Conservation (phyloP, 2,329 filamentous ascomycete genomes). For the Aspergillus versicolor region DNA sequence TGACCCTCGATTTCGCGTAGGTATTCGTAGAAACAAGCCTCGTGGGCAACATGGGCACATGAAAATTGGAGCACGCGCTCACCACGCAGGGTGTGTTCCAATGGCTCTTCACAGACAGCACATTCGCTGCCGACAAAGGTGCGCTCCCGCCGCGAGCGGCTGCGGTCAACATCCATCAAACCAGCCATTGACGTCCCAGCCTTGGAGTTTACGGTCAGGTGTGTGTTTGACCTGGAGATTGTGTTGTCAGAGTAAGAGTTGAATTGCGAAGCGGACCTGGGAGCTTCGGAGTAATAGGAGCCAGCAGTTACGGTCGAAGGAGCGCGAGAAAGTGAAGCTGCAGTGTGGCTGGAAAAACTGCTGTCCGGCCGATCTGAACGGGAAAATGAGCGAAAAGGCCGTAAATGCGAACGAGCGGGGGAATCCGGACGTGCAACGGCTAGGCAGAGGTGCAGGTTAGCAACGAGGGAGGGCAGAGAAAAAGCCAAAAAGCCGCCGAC, state of each 20-base stretch:
- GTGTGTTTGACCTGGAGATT: constrained; percentile 18
- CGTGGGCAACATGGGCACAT: constrained; percentile 94
- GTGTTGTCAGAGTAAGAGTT: constrained; percentile 27
- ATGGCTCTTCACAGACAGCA: constrained; percentile 91
- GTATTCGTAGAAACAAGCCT: constrained; percentile 98
- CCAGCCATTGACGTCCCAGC: constrained; percentile 55
- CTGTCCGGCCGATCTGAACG: constrained; percentile 32
- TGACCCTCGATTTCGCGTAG: constrained; percentile 93
- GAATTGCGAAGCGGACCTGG: constrained; percentile 18
- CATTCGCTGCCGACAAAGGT: constrained; percentile 96
- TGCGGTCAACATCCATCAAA: constrained; percentile 72
- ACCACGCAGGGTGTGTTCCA: constrained; percentile 91
- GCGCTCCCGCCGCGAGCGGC: constrained; percentile 78
- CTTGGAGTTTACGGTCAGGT: constrained; percentile 38
- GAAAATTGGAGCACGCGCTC: constrained; percentile 95
- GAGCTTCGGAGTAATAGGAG: constrained; percentile 20
- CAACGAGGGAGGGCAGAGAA: constrained; percentile 21
- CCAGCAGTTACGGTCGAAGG: constrained; percentile 24
- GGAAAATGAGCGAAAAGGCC: constrained; percentile 31
- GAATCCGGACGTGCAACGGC: constrained; percentile 31
- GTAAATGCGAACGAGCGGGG: constrained; percentile 33
- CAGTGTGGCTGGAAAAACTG: constrained; percentile 28
- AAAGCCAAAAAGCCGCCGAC: constrained; percentile 6
- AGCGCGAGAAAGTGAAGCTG: constrained; percentile 24
- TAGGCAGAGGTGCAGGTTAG: constrained; percentile 18